phyloP scores from a whole-genome alignment of 345 rosid genomes.

The Eucalyptus pumila region DNA sequence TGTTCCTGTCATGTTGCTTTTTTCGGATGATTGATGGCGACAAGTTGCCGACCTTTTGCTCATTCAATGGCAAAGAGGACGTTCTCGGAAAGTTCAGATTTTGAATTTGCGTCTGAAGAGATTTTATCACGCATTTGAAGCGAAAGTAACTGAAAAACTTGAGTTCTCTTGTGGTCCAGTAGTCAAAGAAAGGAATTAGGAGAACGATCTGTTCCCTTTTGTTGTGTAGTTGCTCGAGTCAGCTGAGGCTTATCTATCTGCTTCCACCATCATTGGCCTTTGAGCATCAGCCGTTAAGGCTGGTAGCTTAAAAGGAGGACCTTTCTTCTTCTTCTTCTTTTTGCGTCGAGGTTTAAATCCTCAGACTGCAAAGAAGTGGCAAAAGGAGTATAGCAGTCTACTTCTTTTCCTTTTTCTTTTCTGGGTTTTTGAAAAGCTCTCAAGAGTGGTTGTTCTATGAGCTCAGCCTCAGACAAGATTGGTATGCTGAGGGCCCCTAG shows the following conservation, averaged over 20 bases:
- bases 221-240: background rate
- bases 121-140: background rate
- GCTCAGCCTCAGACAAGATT: background rate
- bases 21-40: background rate
- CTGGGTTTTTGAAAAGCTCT: background rate
- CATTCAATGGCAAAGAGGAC: background rate
- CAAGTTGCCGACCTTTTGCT: background rate
- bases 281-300: background rate
- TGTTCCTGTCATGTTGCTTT: background rate
- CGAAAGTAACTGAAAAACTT: background rate
- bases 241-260: background rate
- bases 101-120: background rate
- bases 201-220: background rate
- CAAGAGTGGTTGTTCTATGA: background rate
- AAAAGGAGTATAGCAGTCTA: background rate
- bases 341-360: background rate
- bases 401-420: background rate
- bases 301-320: background rate
- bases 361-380: background rate
- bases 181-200: background rate
- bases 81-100: background rate
- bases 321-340: background rate
- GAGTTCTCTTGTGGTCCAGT: background rate
- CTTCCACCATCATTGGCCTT: background rate
- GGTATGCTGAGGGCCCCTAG: background rate